Evolutionary conservation across 106 monocot genomes (phyloP).

Genomic region (Apostasia shenzhenica): DNA sequence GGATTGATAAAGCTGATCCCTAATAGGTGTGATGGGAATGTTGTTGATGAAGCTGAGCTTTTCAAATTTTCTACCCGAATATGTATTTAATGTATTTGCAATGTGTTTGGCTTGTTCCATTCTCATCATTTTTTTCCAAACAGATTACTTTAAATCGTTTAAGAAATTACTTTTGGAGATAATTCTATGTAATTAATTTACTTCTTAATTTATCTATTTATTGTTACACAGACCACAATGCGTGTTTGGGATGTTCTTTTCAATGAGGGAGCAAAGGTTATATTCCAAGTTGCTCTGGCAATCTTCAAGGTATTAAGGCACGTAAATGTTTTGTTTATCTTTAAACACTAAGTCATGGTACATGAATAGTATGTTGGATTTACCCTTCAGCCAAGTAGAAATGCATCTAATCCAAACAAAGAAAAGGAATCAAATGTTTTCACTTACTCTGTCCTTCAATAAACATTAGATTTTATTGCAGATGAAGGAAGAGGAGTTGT

Average conservation of each 20-base stretch:
- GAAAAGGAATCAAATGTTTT: neutral
- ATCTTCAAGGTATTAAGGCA: constrained; percentile 68
- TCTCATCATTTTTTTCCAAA: too few relatives aligned
- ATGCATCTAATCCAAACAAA: neutral
- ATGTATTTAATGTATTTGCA: too few relatives aligned
- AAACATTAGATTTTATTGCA: constrained; percentile 11
- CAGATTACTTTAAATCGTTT: too few relatives aligned
- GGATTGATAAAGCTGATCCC: too few relatives aligned
- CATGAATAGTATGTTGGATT: too few relatives aligned
- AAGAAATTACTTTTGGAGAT: neutral
- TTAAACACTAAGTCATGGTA: too few relatives aligned
- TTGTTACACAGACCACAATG: constrained; percentile 55
- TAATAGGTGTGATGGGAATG: too few relatives aligned
- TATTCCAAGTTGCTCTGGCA: constrained; percentile 84
- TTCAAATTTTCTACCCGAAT: too few relatives aligned
- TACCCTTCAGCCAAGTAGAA: too few relatives aligned
- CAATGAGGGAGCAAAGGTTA: constrained; percentile 93
- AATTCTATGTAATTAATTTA: neutral
- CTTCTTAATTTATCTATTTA: constrained; percentile 9
- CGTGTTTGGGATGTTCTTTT: constrained; percentile 97
- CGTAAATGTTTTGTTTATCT: too few relatives aligned
- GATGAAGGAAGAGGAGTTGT: constrained; percentile 89
- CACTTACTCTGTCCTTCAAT: neutral
- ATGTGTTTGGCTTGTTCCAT: too few relatives aligned
- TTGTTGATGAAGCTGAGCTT: too few relatives aligned